phyloP scores from a whole-genome alignment of 352 stramenopile genomes.

The Phytophthora sp. region DNA sequence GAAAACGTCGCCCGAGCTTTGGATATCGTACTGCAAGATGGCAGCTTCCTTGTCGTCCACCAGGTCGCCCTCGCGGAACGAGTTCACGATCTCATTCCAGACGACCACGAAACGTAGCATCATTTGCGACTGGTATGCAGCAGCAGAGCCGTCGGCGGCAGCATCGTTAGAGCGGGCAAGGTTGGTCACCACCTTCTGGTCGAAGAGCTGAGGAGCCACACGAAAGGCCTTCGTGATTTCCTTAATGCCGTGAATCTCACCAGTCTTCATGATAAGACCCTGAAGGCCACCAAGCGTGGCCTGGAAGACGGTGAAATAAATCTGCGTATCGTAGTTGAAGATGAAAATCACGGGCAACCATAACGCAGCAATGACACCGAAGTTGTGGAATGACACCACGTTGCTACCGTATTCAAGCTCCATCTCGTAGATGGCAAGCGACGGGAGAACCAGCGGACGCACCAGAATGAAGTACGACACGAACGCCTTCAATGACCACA shows the following conservation, averaged over 20 bases:
- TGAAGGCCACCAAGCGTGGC: conserved; percentile 55
- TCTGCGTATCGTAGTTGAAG: conserved; percentile 84
- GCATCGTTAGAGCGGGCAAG: conserved; percentile 66
- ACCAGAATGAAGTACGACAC: conserved; percentile 78
- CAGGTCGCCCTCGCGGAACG: conserved; percentile 73
- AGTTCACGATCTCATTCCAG: conserved; percentile 85
- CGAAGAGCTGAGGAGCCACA: conserved; percentile 68
- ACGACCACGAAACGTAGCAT: conserved; percentile 84
- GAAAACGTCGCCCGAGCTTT: conserved; percentile 73
- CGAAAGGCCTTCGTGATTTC: conserved; percentile 77
- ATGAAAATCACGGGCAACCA: conserved; percentile 77
- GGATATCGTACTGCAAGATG: conserved; percentile 79
- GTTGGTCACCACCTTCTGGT: conserved; percentile 74
- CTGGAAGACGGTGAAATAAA: conserved; percentile 82
- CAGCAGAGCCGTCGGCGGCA: conserved; percentile 46
- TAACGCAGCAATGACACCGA: conserved; percentile 62
- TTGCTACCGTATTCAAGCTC: conserved; percentile 59
- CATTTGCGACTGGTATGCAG: conserved; percentile 70
- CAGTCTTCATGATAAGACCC: conserved; percentile 74
- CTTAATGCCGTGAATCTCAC: conserved; percentile 69
- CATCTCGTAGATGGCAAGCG: conserved; percentile 77
- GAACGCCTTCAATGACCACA: conserved; percentile 67
- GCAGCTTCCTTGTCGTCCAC: conserved; percentile 79
- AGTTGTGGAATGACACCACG: conserved; percentile 75
- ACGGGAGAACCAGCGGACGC: conserved; percentile 66